Base-by-base conservation (phyloP, 768 basidiomycete genomes). In the Rhizopogon salebrosus region DNA sequence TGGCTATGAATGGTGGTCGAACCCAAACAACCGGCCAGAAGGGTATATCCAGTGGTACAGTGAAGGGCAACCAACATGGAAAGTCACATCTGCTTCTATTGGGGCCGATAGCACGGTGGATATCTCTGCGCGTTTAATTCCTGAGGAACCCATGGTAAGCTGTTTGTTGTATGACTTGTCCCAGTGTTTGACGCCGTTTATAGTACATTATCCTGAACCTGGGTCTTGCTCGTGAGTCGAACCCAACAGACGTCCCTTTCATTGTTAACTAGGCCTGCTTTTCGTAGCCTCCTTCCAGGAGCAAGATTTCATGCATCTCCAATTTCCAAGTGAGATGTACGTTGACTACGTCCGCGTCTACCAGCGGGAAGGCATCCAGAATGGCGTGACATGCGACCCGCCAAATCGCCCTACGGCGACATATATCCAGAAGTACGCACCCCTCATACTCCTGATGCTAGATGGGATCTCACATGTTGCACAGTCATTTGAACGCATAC, bases 91-190 rank as follows among this genome's bases (percentile, higher is more conserved):
- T 1, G 75, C 70, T 3, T 73, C 89, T 3, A 69, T 93, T n/a
- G 87, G 82, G 4, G 70, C 92, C 2, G 85, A 94, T 69, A 22
- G 78, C 0, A 63, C 59, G 4, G 72, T 80, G 0, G 56, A 84
- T 51, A 75, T 98, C 45, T 74, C 79, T 34, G 73, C 78, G 60
- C 76, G 95, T 31, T 62, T 94, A 14, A 83, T 83, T 52, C 76
- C 92, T 4, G 91, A 95, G 62, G 97, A 99, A 66, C 95, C 97
- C 2, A 87, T 98, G 93, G 91, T 92, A 59, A 57, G 82, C 72
- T 48, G 49, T 55, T 53, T 46, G 54, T 54, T 35, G 11, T 23
- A 41, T 10, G 26, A 52, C 11, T 35, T 16, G 11, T 23, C 52
- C 34, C 40, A 43, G 13, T 7, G 14, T 46, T 56, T 60, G 36